Evolutionary conservation across 345 rosid genomes (phyloP), one percentile per base, ranked within the genome.

Genomic region (Syzygium jambos): DNA sequence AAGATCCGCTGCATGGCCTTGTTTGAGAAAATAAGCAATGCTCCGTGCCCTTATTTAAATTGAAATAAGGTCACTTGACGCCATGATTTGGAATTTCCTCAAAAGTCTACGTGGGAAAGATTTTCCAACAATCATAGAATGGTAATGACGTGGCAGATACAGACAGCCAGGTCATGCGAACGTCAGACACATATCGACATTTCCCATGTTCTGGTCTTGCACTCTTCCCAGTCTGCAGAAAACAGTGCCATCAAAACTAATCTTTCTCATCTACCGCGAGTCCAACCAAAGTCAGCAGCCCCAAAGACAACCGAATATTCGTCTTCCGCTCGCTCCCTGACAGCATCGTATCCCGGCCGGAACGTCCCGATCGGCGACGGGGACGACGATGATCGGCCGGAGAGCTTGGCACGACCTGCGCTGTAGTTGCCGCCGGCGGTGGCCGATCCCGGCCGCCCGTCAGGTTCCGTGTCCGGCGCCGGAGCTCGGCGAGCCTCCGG

Each of bases 381-480:
- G 49, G 41, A 91, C 46, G 65, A 15, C 65, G 86, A 92, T 91
- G 92, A 89, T 92, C 54, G 87, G 85, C 23, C 63, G 92, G 87
- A 88, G 91, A 77, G 84, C 90, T 61, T 89, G 78, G 84, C 95
- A 86, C 82, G 87, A 43, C 52, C 65, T 89, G 87, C 85, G 68
- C 56, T 88, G 85, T 88, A 88, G 57, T 65, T 85, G 87, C 73
- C 9, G 84, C 87, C 23, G 57, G 10, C 87, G 90, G 30, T 38
- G 87, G 19, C 89, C 87, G 22, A 34, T 38, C 57, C 90, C 84
- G 38, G 87, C 61, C 57, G 29, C 87, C 29, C 59, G 87, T 55
- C 90, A 29, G 22, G 21, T 51, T 61, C 13, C 86, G 27, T 29
- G 51, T 61, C 78, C 54, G 34, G 21, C 86, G 29, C 61, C 85